Percentiles rank a stretch among this genome's conserved stretches.
These are phyloP conservation scores for Cinchona pubescens DNA, from an alignment of 257 asterid genomes.

Conservation along the genomic window DNA sequence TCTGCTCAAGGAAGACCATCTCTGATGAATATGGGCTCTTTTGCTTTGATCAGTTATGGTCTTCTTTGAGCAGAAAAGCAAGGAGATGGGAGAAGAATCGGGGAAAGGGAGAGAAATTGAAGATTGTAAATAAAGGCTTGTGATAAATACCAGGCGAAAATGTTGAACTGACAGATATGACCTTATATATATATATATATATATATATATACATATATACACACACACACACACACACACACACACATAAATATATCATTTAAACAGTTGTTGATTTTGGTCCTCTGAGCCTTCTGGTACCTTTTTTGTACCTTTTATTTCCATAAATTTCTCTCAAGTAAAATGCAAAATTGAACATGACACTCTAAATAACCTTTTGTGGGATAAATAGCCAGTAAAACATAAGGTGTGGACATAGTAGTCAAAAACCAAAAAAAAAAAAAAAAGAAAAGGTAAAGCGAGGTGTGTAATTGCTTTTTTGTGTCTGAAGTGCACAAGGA, in stretches of 20 bases:
- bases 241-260: no score
- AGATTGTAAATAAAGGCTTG: not conserved
- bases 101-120: not conserved
- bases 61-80: not conserved
- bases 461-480: no score
- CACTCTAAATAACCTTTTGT: no score
- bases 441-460: no score
- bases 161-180: not conserved
- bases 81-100: not conserved
- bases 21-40: not conserved
- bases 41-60: not conserved
- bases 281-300: not conserved
- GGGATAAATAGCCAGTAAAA: no score
- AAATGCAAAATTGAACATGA: not conserved
- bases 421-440: no score
- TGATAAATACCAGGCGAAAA: not conserved
- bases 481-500: no score
- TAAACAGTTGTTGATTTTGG: not conserved
- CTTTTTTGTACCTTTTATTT: not conserved
- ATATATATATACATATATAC: no score
- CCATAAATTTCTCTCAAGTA: not conserved
- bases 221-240: no score
- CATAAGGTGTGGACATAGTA: no score
- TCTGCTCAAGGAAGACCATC: not conserved
- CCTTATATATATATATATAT: no score